These are phyloP conservation scores for Colletotrichum incanum DNA, from an alignment of 2,329 filamentous ascomycete species.

Conservation along the genomic window DNA sequence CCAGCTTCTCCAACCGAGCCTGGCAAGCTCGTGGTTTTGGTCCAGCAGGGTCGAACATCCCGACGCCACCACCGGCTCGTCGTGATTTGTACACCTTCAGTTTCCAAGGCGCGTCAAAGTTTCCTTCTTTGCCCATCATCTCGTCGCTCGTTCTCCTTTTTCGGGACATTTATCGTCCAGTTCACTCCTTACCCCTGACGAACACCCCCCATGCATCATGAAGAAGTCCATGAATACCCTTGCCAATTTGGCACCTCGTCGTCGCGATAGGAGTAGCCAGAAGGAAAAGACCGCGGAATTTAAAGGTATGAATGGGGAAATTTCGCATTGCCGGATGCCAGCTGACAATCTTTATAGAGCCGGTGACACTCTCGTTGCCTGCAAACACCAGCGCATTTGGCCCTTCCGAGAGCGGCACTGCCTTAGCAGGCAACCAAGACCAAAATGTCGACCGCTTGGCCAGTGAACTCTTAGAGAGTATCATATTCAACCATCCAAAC, in stretches of 20 bases:
- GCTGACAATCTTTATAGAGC: slow-evolving; percentile 22
- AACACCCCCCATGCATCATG: slow-evolving; percentile 24
- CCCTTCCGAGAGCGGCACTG: neutral
- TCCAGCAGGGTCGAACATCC: neutral
- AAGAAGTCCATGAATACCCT: slow-evolving; percentile 35
- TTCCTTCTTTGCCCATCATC: neutral
- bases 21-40: neutral
- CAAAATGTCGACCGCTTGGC: slow-evolving; percentile 36
- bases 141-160: neutral
- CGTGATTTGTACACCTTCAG: no score
- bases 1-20: neutral
- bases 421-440: slow-evolving; percentile 10
- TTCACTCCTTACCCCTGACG: slow-evolving; percentile 18
- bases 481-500: slow-evolving; percentile 32
- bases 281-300: neutral
- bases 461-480: slow-evolving; percentile 37
- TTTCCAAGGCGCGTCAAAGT: neutral
- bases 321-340: no score
- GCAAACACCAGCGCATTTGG: neutral
- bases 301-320: slow-evolving; percentile 15
- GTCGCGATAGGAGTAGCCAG: slow-evolving; percentile 26
- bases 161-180: neutral
- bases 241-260: slow-evolving; percentile 31
- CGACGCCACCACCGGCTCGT: neutral
- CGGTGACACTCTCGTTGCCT: slow-evolving; percentile 13